Evolutionary conservation across 805 yeast species (phyloP).

Genomic region (Candida glaebosa): DNA sequence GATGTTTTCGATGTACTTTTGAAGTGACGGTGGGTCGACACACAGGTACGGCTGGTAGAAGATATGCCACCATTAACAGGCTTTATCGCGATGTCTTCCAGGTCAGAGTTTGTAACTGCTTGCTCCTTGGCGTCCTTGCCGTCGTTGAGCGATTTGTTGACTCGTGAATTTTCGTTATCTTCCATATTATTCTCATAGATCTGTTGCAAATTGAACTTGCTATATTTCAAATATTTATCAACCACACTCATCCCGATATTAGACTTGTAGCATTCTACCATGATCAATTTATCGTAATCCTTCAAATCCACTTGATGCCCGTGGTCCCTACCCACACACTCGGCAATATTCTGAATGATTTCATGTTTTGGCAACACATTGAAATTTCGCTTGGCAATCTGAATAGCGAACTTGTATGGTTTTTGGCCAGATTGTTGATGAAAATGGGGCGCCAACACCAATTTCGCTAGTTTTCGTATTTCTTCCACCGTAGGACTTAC

Average conservation of each 20-base stretch:
- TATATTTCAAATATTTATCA: slow-evolving; percentile 55
- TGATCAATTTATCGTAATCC: slow-evolving; percentile 68
- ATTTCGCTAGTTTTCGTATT: slow-evolving; percentile 53
- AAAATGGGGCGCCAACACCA: slow-evolving; percentile 66
- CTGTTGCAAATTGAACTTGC: slow-evolving; percentile 78
- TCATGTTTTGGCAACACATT: slow-evolving; percentile 66
- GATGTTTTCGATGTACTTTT: too few relatives aligned
- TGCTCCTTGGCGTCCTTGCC: too few relatives aligned
- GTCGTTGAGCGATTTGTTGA: background rate
- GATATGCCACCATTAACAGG: too few relatives aligned
- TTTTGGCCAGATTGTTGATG: slow-evolving; percentile 42
- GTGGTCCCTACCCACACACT: slow-evolving; percentile 61
- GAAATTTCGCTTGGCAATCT: slow-evolving; percentile 76
- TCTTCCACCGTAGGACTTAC: slow-evolving; percentile 72
- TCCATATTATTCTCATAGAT: slow-evolving; percentile 51
- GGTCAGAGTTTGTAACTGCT: too few relatives aligned
- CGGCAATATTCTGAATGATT: slow-evolving; percentile 72
- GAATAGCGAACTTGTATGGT: slow-evolving; percentile 67
- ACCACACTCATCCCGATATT: slow-evolving; percentile 87
- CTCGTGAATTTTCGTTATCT: slow-evolving; percentile 14
- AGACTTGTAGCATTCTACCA: slow-evolving; percentile 86
- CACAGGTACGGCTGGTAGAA: too few relatives aligned
- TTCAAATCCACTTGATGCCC: slow-evolving; percentile 81
- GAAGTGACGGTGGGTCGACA: too few relatives aligned
- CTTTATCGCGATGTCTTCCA: too few relatives aligned